Percentiles rank a stretch among this genome's conserved stretches.
Evolutionary conservation across 2,329 filamentous ascomycete species (phyloP).

Genomic region (Blumeria graminis): DNA sequence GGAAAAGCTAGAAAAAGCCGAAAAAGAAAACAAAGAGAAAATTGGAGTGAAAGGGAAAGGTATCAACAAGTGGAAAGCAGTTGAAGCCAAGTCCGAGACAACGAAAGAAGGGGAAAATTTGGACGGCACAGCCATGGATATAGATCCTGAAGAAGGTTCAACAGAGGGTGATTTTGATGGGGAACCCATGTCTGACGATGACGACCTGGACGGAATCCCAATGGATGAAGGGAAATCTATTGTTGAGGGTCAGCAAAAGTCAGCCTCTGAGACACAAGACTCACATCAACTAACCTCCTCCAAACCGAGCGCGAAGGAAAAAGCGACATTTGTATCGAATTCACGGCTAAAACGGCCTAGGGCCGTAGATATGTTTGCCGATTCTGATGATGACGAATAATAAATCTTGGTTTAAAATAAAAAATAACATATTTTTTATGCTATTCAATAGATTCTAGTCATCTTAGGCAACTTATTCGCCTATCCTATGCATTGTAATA

Average conservation of each 20-base stretch:
- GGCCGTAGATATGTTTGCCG: constrained; percentile 73
- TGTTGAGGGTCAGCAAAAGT: constrained; percentile 18
- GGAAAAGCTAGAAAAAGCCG: constrained; percentile 16
- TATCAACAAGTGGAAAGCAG: constrained; percentile 16
- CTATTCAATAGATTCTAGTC: too few relatives aligned
- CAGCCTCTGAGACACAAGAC: constrained; percentile 1
- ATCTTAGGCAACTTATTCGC: too few relatives aligned
- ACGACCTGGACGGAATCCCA: constrained; percentile 5
- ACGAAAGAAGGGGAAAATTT: constrained; percentile 23
- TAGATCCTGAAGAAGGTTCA: constrained; percentile 15
- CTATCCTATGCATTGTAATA: too few relatives aligned
- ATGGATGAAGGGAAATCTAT: constrained; percentile 29
- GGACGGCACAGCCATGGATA: constrained; percentile 20
- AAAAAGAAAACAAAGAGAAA: constrained; percentile 13
- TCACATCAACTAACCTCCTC: too few relatives aligned
- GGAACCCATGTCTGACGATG: constrained; percentile 15
- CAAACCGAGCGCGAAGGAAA: not conserved
- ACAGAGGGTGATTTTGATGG: constrained; percentile 18
- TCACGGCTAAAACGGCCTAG: constrained; percentile 23
- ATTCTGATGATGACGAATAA: constrained; percentile 30
- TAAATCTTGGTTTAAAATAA: not conserved
- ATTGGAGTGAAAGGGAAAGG: constrained; percentile 11
- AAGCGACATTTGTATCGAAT: constrained; percentile 5
- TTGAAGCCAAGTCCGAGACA: constrained; percentile 16
- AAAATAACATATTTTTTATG: not conserved